A percentile compares a stretch with the other conserved stretches of the same genome.
Evolutionary conservation across 768 basidiomycete genomes (phyloP).

Genomic region (Rhizopogon rudus): DNA sequence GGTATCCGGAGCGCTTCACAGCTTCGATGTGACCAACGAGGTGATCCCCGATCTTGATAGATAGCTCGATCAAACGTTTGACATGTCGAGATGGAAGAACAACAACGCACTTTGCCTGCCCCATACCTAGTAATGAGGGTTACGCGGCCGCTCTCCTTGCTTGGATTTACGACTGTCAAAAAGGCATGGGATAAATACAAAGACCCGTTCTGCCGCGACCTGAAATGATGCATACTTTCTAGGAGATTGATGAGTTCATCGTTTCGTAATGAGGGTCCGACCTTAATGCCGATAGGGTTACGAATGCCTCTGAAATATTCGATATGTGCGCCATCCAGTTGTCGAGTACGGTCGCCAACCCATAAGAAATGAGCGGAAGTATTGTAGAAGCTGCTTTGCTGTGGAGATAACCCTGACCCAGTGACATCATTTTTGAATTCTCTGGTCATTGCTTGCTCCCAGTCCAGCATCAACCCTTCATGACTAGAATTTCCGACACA

Average conservation of each 20-base stretch:
- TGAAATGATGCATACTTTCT: conserved; percentile 48
- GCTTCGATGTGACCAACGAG: conserved; percentile 78
- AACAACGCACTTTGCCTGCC: conserved; percentile 60
- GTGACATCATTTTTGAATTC: conserved; percentile 27
- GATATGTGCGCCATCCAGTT: conserved; percentile 89
- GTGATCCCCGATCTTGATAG: conserved; percentile 60
- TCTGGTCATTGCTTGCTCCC: conserved; percentile 89
- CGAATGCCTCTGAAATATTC: conserved; percentile 92
- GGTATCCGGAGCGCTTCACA: conserved; percentile 77
- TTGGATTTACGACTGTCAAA: conserved; percentile 76
- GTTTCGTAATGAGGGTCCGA: conserved; percentile 80
- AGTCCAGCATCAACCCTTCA: conserved; percentile 89
- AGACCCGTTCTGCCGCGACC: background rate
- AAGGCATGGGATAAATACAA: background rate
- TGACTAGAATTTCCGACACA: conserved; percentile 45
- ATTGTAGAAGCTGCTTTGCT: conserved; percentile 63
- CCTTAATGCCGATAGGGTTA: conserved; percentile 95
- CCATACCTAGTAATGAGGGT: conserved; percentile 94
- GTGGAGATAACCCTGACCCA: background rate
- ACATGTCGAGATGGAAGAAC: background rate
- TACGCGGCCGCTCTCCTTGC: conserved; percentile 76
- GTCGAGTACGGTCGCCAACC: conserved; percentile 95
- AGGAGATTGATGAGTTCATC: conserved; percentile 77
- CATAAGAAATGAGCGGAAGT: conserved; percentile 93
- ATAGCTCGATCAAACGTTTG: background rate